Evolutionary conservation across 768 basidiomycete genomes (phyloP).

Genomic region (Leucocoprinus birnbaumii): DNA sequence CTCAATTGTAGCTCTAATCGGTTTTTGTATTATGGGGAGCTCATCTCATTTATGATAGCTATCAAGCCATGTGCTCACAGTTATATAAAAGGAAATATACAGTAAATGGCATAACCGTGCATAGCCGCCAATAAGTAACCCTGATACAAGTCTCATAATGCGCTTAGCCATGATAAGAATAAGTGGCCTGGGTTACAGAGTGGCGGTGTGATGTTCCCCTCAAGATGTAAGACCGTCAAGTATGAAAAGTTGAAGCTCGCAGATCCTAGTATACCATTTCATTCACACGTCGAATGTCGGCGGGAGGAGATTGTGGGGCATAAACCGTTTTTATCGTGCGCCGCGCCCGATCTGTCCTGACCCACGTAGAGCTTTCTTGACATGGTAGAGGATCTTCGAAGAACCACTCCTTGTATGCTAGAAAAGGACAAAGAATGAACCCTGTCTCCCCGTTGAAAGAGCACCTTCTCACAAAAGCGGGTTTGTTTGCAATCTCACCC

Average conservation of each 20-base stretch:
- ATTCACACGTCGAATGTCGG: too few species aligned
- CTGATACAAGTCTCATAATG: not conserved
- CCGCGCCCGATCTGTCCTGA: not conserved
- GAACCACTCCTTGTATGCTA: not conserved
- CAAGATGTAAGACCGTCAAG: too few species aligned
- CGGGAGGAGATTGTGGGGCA: too few species aligned
- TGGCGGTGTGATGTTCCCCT: not conserved
- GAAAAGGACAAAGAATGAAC: not conserved
- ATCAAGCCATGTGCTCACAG: constrained; percentile 2
- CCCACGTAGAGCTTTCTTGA: not conserved
- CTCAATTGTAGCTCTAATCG: not conserved
- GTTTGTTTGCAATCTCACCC: not conserved
- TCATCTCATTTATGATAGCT: not conserved
- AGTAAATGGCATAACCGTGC: not conserved
- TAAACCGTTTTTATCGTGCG: not conserved
- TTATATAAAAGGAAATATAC: not conserved
- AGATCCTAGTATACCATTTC: too few species aligned
- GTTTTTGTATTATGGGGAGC: not conserved
- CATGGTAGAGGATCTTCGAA: too few species aligned
- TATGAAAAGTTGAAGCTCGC: not conserved
- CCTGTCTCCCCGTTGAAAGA: too few species aligned
- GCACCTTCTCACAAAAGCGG: not conserved
- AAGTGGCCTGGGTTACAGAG: not conserved
- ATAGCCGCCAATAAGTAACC: not conserved
- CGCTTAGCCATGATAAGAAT: not conserved